Base-by-base conservation (phyloP, 2,329 filamentous ascomycete genomes). In the Capronia epimyces region DNA sequence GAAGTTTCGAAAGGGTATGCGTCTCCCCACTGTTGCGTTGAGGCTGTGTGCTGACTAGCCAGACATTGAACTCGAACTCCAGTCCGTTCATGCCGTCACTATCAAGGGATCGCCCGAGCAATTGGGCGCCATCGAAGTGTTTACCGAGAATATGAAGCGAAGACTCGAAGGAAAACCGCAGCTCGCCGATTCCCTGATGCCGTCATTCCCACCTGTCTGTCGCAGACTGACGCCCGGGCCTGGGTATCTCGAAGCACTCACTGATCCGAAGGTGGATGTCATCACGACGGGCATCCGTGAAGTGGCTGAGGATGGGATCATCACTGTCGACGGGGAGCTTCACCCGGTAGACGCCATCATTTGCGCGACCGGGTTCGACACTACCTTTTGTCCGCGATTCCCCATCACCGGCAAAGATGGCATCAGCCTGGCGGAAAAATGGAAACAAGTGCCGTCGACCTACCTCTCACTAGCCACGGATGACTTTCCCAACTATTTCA, bases 191-290 rank as follows among this genome's bases (percentile, higher is more conserved):
- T 25, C 18, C 10, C 40, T 53, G 72, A 3, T 51, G 21, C 49
- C 61, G 65, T 56, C 63, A 3, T 73, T 71, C 43, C 64, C 67
- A 3, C 65, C 69, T 2, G 63, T 65, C 7, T 74, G 71, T 50
- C 65, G 70, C 31, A 66, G 72, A 10, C 61, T 73, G 18, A 74
- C 71, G 1, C 72, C 72, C 0, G 73, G 71, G 0, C 67, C 69
- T 1, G 71, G 71, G 1, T 75, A 75, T 49, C 66, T 8, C n/a
- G 47, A 9, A 41, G 61, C 32, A 27, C 54, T 16, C 58, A 57
- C 32, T 43, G 52, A 54, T 1, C 62, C 66, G 12, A 54, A 60
- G 7, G 47, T 52, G 8, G 42, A 46, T 13, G 47, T 58, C 16
- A 52, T 58, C 34, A 43, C 43, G 4, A 46, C 32, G n/a, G 36